Evolutionary conservation across 169 alveolate genomes (phyloP).

Genomic region (Besnoitia besnoiti): DNA sequence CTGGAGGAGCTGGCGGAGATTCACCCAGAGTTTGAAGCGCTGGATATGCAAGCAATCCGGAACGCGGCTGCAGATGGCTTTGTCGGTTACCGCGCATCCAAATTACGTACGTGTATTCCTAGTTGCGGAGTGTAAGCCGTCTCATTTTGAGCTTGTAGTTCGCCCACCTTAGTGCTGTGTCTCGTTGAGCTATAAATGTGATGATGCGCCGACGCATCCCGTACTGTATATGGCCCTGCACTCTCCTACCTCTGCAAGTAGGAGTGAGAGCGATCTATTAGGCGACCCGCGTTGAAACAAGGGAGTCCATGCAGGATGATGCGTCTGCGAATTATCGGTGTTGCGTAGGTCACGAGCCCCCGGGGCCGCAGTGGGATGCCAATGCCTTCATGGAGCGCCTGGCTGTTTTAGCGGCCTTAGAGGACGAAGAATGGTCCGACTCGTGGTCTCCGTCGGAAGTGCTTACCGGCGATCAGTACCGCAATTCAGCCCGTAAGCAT

Average conservation of each 20-base stretch:
- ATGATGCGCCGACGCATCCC: too few species aligned
- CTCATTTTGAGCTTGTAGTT: too few species aligned
- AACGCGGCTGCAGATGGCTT: constrained; percentile 21
- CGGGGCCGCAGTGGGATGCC: constrained; percentile 20
- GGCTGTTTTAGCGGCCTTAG: constrained; percentile 28
- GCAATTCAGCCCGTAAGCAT: constrained; percentile 8
- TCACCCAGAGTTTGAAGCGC: neutral
- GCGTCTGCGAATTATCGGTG: too few species aligned
- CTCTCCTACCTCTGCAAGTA: too few species aligned
- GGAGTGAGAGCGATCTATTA: too few species aligned
- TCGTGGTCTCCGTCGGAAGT: constrained; percentile 44
- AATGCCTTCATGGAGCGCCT: constrained; percentile 24
- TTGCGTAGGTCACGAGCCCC: neutral
- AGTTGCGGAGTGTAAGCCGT: too few species aligned
- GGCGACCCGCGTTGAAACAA: too few species aligned
- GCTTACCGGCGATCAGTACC: neutral
- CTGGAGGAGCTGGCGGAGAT: neutral
- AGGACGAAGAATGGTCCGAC: constrained; percentile 49
- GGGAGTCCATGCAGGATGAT: too few species aligned
- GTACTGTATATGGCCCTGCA: neutral
- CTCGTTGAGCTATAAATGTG: too few species aligned
- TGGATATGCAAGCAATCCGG: neutral
- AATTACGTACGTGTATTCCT: neutral
- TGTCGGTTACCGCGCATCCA: neutral
- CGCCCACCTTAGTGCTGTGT: too few species aligned